These are phyloP conservation scores for Phytophthora tentaculata DNA, from an alignment of 352 stramenopile genomes.

Conservation along the genomic window DNA sequence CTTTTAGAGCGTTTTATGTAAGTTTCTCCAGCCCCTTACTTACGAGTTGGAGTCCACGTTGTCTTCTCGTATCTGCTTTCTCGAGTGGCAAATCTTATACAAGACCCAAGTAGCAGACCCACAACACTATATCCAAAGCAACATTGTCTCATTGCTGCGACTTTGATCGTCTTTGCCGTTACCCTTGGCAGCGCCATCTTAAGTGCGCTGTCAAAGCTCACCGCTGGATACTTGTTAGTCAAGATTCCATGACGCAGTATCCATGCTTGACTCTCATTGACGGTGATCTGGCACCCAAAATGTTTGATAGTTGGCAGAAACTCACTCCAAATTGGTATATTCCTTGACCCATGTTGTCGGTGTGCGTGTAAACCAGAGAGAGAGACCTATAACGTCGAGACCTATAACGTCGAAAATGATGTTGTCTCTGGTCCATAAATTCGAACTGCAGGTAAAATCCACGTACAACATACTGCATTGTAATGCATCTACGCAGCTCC, in stretches of 20 bases:
- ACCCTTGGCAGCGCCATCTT: background rate
- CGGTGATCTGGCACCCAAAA: background rate
- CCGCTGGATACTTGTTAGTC: background rate
- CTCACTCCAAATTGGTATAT: too few relatives aligned
- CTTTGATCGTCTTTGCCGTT: background rate
- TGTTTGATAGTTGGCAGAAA: background rate
- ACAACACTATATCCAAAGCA: background rate
- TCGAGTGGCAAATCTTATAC: background rate
- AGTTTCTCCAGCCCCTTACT: too few relatives aligned
- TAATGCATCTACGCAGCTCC: too few relatives aligned
- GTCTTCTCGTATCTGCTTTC: background rate
- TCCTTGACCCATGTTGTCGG: too few relatives aligned
- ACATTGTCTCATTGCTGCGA: background rate
- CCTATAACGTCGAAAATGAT: too few relatives aligned
- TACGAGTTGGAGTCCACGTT: conserved; percentile 6
- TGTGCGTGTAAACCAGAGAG: too few relatives aligned
- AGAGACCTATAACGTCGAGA: too few relatives aligned
- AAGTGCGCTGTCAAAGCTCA: background rate
- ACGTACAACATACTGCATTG: too few relatives aligned
- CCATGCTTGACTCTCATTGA: background rate
- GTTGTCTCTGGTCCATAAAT: too few relatives aligned
- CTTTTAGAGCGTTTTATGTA: too few relatives aligned
- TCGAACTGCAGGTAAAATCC: too few relatives aligned
- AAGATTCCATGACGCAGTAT: background rate
- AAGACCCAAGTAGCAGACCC: background rate